Percentiles rank a stretch among this genome's conserved stretches.
Evolutionary conservation across 768 basidiomycete species (phyloP).

Genomic region (Kwoniella europaea): DNA sequence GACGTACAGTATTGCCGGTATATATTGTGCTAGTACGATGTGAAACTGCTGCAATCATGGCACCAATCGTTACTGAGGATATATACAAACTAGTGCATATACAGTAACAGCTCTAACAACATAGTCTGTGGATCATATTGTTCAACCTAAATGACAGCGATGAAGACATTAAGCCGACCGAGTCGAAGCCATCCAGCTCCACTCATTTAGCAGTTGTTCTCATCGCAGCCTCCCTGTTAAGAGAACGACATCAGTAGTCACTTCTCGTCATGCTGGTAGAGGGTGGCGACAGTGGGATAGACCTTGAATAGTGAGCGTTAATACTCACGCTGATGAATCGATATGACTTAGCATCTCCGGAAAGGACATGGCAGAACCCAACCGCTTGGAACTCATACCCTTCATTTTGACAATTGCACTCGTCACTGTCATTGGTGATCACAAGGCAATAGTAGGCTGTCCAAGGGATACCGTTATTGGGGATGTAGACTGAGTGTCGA

Average conservation of each 20-base stretch:
- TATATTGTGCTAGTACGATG: too few relatives aligned
- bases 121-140: background rate
- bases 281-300: too few relatives aligned
- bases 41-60: too few relatives aligned
- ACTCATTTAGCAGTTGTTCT: background rate
- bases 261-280: too few relatives aligned
- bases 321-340: conserved; percentile 12
- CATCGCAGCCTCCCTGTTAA: background rate
- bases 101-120: background rate
- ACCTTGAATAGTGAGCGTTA: too few relatives aligned
- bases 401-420: conserved; percentile 7
- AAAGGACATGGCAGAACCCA: conserved; percentile 8
- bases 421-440: conserved; percentile 1
- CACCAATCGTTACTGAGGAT: too few relatives aligned
- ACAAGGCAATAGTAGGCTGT: conserved; percentile 14
- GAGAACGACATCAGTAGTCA: too few relatives aligned
- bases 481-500: conserved; percentile 16
- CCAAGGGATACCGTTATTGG: conserved; percentile 14
- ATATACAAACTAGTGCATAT: too few relatives aligned
- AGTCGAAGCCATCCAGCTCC: background rate
- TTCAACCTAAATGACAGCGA: too few relatives aligned
- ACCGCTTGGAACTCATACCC: conserved; percentile 7
- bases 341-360: conserved; percentile 9
- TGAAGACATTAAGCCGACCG: too few relatives aligned
- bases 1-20: too few relatives aligned